These are phyloP conservation scores for Zopfia rhizophila DNA, from an alignment of 2,329 filamentous ascomycete species.

Conservation along the genomic window DNA sequence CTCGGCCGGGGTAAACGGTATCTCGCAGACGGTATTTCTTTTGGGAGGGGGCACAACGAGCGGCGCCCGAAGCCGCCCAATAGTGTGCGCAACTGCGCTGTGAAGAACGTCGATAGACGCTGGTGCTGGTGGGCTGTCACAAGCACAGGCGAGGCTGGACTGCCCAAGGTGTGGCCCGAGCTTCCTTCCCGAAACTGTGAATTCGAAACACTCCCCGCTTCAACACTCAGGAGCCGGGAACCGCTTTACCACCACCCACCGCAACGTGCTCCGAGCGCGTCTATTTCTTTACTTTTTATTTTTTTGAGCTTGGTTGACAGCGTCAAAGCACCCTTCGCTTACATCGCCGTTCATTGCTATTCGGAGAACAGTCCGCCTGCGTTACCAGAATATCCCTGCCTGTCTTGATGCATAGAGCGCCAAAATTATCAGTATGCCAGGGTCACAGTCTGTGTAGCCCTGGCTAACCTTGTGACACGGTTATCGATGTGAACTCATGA, in stretches of 20 bases:
- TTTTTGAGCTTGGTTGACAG: background rate
- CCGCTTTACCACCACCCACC: slow-evolving; percentile 1
- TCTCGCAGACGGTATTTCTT: no score
- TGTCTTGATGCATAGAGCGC: slow-evolving; percentile 28
- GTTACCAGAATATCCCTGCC: slow-evolving; percentile 9
- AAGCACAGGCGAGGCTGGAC: slow-evolving; percentile 1
- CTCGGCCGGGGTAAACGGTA: no score
- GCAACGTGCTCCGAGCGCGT: background rate
- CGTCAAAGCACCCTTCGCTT: background rate
- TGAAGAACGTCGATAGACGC: no score
- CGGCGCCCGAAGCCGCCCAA: no score
- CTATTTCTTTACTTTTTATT: slow-evolving; percentile 3
- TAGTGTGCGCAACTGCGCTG: no score
- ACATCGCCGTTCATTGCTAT: background rate
- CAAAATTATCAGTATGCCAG: slow-evolving; percentile 38
- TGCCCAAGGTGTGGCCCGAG: slow-evolving; percentile 5
- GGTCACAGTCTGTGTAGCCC: slow-evolving; percentile 46
- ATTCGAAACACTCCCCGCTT: slow-evolving; percentile 15
- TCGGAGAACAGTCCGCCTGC: no score
- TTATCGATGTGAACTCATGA: slow-evolving; percentile 26
- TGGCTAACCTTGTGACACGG: slow-evolving; percentile 43
- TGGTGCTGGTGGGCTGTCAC: no score
- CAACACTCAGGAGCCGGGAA: slow-evolving; percentile 3
- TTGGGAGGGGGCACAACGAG: no score
- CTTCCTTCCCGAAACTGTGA: no score